A percentile compares a stretch with the other conserved stretches of the same genome.
These are phyloP conservation scores for Pseudopithomyces chartarum DNA, from an alignment of 2,329 filamentous ascomycete genomes.

Conservation along the genomic window DNA sequence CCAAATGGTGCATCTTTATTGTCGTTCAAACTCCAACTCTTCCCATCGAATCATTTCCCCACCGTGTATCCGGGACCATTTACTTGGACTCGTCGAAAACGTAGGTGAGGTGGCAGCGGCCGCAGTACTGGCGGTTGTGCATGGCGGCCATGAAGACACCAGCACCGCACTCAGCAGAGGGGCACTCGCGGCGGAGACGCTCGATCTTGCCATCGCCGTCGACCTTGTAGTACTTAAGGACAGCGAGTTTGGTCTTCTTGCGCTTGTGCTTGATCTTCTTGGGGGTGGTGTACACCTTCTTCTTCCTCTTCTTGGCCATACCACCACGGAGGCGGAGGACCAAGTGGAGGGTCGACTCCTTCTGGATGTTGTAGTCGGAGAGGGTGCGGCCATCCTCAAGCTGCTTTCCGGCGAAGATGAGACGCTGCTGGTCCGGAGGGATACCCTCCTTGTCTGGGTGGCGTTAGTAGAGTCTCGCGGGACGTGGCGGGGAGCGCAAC, in stretches of 20 bases:
- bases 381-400: constrained; percentile 99
- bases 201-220: constrained; percentile 99
- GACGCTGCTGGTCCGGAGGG: constrained; percentile 96
- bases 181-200: constrained; percentile 98
- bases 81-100: constrained; percentile 71
- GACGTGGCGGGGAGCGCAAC: constrained; percentile 20
- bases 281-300: constrained; percentile 99
- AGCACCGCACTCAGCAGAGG: constrained; percentile 82
- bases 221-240: constrained; percentile 99
- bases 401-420: constrained; percentile 99
- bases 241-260: constrained; percentile 99
- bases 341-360: constrained; percentile 98
- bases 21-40: constrained; percentile 31
- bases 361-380: constrained; percentile 99
- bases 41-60: constrained; percentile 23
- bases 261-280: constrained; percentile 99
- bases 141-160: constrained; percentile 99
- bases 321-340: constrained; percentile 98
- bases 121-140: constrained; percentile 99
- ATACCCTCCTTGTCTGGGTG: constrained; percentile 98
- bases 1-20: constrained; percentile 29
- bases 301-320: constrained; percentile 89
- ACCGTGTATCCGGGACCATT: constrained; percentile 21
- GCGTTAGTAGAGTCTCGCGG: constrained; percentile 27
- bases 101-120: constrained; percentile 72